These are phyloP conservation scores for Pseudoneurospora amorphoporcata DNA, from an alignment of 495 filamentous ascomycete species.

Conservation along the genomic window DNA sequence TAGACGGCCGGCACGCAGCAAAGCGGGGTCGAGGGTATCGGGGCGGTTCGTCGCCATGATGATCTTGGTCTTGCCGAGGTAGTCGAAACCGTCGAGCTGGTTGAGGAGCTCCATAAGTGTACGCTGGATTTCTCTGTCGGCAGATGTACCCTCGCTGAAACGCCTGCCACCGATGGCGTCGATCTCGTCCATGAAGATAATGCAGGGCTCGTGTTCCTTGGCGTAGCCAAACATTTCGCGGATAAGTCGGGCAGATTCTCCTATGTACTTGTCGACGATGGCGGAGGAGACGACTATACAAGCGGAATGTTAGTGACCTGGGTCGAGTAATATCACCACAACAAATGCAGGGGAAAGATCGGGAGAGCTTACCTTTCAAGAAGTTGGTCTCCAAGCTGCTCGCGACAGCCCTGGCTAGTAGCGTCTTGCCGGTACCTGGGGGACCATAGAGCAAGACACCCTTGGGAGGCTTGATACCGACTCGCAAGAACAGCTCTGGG, in stretches of 20 bases:
- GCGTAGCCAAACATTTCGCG: conserved; percentile 99
- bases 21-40: conserved; percentile 91
- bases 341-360: not conserved
- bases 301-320: not conserved
- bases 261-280: conserved; percentile 99
- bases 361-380: conserved; percentile 62
- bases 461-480: conserved; percentile 98
- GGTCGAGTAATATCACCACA: conserved; percentile 11
- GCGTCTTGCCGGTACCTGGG: conserved; percentile 93
- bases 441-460: conserved; percentile 97
- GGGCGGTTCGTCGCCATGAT: conserved; percentile 99
- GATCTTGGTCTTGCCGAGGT: conserved; percentile 98
- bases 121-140: conserved; percentile 97
- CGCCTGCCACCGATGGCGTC: conserved; percentile 96
- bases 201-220: conserved; percentile 98
- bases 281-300: conserved; percentile 89
- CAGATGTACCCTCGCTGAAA: conserved; percentile 97
- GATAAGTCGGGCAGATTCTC: conserved; percentile 93
- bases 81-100: conserved; percentile 98
- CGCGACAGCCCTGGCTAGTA: conserved; percentile 89
- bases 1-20: conserved; percentile 85
- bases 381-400: conserved; percentile 98
- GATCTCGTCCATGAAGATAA: conserved; percentile 99
- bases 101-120: conserved; percentile 99
- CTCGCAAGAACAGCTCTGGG: conserved; percentile 90